Evolutionary conservation across 2,329 filamentous ascomycete genomes (phyloP).

Genomic region (Monascus ruber): DNA sequence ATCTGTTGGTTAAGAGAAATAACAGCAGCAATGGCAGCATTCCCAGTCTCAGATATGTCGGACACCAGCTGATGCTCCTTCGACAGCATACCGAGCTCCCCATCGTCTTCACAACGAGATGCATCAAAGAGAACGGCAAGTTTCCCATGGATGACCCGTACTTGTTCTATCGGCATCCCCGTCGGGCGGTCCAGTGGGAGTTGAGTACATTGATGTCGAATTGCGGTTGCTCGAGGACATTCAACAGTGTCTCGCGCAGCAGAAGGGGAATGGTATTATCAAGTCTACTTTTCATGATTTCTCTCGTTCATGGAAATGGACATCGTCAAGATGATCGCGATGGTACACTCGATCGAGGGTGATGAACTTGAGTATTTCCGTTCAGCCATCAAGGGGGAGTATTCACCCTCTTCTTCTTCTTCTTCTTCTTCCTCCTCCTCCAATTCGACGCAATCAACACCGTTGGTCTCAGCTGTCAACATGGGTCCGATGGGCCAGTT

Average conservation of each 20-base stretch:
- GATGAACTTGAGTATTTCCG: constrained; percentile 86
- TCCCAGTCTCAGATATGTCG: constrained; percentile 72
- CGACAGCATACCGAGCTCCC: constrained; percentile 75
- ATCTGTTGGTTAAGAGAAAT: constrained; percentile 56
- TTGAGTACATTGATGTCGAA: constrained; percentile 83
- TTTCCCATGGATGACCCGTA: constrained; percentile 73
- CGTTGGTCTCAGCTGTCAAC: constrained; percentile 71
- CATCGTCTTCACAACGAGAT: constrained; percentile 82
- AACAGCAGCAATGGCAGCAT: constrained; percentile 25
- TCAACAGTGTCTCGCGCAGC: constrained; percentile 53
- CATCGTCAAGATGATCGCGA: constrained; percentile 83
- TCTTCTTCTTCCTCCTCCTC: too few species aligned
- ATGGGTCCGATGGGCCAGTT: constrained; percentile 82
- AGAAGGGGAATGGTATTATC: constrained; percentile 67
- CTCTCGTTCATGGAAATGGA: constrained; percentile 74
- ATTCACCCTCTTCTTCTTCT: constrained; percentile 36
- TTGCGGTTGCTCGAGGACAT: constrained; percentile 74
- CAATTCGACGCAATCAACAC: constrained; percentile 16
- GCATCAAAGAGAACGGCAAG: constrained; percentile 67
- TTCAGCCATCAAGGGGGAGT: constrained; percentile 58
- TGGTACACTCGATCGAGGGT: constrained; percentile 71
- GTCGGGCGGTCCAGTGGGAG: constrained; percentile 74
- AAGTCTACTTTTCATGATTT: constrained; percentile 92
- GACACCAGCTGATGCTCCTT: constrained; percentile 73
- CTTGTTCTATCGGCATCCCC: constrained; percentile 68